A percentile compares a stretch with the other conserved stretches of the same genome.
These are phyloP conservation scores for Pisolithus sp. DNA, from an alignment of 768 basidiomycete species.

Conservation along the genomic window DNA sequence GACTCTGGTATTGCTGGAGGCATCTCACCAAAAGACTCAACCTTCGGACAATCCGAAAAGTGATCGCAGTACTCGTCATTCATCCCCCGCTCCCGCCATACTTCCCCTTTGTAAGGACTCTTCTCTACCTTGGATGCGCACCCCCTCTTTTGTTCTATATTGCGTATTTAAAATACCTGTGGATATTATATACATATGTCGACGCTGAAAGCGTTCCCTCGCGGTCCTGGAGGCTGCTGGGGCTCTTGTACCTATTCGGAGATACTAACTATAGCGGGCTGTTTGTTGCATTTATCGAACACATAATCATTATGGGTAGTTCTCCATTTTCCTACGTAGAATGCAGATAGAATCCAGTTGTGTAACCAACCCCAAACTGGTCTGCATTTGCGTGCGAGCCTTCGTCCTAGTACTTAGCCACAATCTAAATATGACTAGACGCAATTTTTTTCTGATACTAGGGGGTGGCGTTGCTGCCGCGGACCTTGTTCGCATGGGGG, in stretches of 20 bases:
- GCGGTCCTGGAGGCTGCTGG: background rate
- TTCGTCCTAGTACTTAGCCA: too few species aligned
- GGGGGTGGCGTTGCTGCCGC: too few species aligned
- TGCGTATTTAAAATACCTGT: constrained; percentile 17
- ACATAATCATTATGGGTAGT: too few species aligned
- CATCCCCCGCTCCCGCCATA: background rate
- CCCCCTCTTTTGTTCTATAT: constrained; percentile 20
- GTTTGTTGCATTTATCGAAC: too few species aligned
- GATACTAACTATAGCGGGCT: too few species aligned
- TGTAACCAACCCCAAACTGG: too few species aligned
- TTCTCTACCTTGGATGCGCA: constrained; percentile 12
- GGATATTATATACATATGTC: constrained; percentile 3
- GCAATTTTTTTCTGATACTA: too few species aligned
- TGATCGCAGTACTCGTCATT: background rate
- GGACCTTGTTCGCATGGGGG: too few species aligned
- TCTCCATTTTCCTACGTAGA: too few species aligned
- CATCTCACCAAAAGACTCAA: constrained; percentile 20
- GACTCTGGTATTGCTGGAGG: constrained; percentile 25
- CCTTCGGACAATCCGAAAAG: constrained; percentile 24
- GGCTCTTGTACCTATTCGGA: background rate
- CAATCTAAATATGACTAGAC: too few species aligned
- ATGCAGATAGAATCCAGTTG: too few species aligned
- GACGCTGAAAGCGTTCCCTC: background rate
- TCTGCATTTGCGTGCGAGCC: too few species aligned
- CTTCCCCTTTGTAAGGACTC: background rate